phyloP scores from a whole-genome alignment of 1,284 basidiomycete genomes.

The Agaricales sp. region DNA sequence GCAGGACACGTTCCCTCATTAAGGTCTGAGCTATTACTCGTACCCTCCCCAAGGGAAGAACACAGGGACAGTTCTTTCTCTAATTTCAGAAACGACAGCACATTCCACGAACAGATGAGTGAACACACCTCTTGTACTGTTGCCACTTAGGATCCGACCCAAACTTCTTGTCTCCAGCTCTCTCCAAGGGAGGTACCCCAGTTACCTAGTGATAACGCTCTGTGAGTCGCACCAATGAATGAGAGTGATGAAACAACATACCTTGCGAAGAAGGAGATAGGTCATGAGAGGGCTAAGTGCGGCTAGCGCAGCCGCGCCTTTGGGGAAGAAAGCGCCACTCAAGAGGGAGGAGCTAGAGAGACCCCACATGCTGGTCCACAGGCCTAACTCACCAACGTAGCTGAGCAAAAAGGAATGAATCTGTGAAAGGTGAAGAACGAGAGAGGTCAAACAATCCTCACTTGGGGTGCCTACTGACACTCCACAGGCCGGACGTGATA shows the following conservation, averaged over 20 bases:
- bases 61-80: constrained; percentile 27
- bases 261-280: constrained; percentile 46
- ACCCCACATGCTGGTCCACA: constrained; percentile 66
- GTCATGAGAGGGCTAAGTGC: constrained; percentile 58
- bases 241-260: constrained; percentile 16
- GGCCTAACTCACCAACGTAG: constrained; percentile 69
- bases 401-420: constrained; percentile 21
- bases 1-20: too few species aligned
- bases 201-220: constrained; percentile 31
- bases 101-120: background rate
- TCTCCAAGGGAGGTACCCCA: constrained; percentile 65
- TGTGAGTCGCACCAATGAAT: constrained; percentile 2
- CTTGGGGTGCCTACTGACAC: constrained; percentile 69
- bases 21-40: too few species aligned
- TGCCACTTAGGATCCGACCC: constrained; percentile 55
- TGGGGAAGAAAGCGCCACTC: constrained; percentile 31
- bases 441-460: constrained; percentile 24
- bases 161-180: constrained; percentile 55
- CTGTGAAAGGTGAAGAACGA: constrained; percentile 3
- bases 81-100: constrained; percentile 17
- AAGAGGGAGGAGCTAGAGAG: constrained; percentile 42
- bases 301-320: constrained; percentile 33
- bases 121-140: constrained; percentile 51
- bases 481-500: constrained; percentile 65
- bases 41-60: constrained; percentile 11